Base-by-base conservation (phyloP, 441 rosid genomes). In the Brassica hybrid region DNA sequence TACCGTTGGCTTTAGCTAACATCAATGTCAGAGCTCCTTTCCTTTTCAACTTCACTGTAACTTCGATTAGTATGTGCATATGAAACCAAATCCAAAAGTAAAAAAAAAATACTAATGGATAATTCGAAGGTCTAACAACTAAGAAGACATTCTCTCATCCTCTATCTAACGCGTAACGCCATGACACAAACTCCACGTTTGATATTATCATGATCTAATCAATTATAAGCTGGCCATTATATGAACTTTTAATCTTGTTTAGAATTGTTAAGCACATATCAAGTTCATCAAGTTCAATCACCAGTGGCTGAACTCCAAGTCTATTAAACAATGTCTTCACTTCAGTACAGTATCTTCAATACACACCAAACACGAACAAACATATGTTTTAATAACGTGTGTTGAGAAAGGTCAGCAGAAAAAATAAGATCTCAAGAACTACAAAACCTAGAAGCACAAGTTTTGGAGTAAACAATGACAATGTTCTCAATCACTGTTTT, bases 401-500 rank as follows among this genome's bases (percentile, higher is more conserved):
- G 36, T 32, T 32, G 36, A 32, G 36, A 32, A 32, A 32, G 36
- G 36, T 32, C 36, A 32, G 8, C 8, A 32, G 7, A 32, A 38
- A 12, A 1, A 45, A 4, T 45, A 5, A 13, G 16, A 45, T 45
- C 54, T 45, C 41, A 36, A 36, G 54, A 45, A 13, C 16, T 5
- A 1, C 27, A 57, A 69, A 75, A 64, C 93, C 99, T 83, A 93
- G 97, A 96, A 91, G 89, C 99, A 94, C 99, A 94, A 74, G 84
- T 76, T 82, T 93, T 94, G 76, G 99, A 94, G 88, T 94, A 94
- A 68, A 94, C 90, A 43, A 94, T 97, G 59, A 90, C 97, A 21
- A 87, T 85, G 77, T 94, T 90, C 36, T 89, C 89, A 61, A 73
- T 74, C 10, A 93, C 89, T 0, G 94, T 93, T 83, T 81, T 91